phyloP scores from a whole-genome alignment of 768 basidiomycete species.

The Termitomyces sp. region DNA sequence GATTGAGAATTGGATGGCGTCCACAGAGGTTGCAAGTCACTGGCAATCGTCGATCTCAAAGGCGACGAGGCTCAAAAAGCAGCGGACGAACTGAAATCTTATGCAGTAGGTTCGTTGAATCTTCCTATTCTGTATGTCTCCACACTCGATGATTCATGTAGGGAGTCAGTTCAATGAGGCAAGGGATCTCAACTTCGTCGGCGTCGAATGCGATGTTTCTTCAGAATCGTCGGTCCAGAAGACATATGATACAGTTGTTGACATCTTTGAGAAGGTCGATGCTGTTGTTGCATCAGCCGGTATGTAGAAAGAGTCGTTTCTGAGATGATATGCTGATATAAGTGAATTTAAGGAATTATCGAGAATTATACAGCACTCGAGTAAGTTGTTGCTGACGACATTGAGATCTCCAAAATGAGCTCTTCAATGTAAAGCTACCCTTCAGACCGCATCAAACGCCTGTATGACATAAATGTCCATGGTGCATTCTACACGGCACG shows the following conservation, averaged over 20 bases:
- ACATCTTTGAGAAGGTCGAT: conserved; percentile 67
- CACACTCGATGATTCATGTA: conserved; percentile 23
- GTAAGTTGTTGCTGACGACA: conserved; percentile 29
- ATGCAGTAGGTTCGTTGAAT: conserved; percentile 18
- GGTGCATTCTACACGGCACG: conserved; percentile 95
- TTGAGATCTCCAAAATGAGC: background rate
- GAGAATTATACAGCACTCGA: conserved; percentile 88
- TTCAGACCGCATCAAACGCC: conserved; percentile 70
- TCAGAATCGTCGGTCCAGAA: conserved; percentile 73
- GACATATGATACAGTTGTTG: conserved; percentile 60
- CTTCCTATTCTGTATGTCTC: background rate
- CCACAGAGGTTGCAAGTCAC: conserved; percentile 66
- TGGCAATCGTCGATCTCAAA: conserved; percentile 82
- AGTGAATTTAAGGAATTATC: conserved; percentile 55
- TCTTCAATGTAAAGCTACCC: conserved; percentile 57
- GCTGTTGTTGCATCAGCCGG: conserved; percentile 88
- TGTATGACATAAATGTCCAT: conserved; percentile 93
- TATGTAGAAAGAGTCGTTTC: conserved; percentile 17
- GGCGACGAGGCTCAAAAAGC: conserved; percentile 60
- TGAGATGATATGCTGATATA: background rate
- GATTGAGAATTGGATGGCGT: background rate
- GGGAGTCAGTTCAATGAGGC: conserved; percentile 48
- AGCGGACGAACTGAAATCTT: conserved; percentile 54
- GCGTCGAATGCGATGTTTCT: conserved; percentile 83
- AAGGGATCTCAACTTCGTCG: conserved; percentile 61